Base-by-base conservation (phyloP, 2,329 filamentous ascomycete species). In the Sporothrix euskadiensis region DNA sequence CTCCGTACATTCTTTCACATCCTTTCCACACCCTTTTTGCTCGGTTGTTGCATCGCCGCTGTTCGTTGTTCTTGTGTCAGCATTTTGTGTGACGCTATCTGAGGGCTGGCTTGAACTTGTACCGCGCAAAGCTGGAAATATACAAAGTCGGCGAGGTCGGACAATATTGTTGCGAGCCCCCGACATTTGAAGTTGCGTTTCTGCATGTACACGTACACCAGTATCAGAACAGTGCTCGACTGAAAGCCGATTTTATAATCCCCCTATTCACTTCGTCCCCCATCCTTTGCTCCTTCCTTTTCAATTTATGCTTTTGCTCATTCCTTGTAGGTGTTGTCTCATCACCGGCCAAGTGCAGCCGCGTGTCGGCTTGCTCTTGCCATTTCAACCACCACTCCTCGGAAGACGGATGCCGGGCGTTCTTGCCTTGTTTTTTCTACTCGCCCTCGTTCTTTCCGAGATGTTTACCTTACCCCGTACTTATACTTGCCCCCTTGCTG, bases 101-200 rank as follows among this genome's bases (percentile, higher is more conserved):
- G 19, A 39, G 19, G n/a, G 10, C n/a, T 41, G 35, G n/a, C n/a
- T 26, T 41, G 35, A 14, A 63, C n/a, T 14, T 41, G 35, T 63
- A 44, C 59, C n/a, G 35, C n/a, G 12, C 19, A 44, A 12, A 9
- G 12, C 19, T 9, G 4, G 6, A 59, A 59, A 32, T 59, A 19
- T 59, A 59, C 56, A 59, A 59, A 35, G 14, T 59, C 61, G 61
- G 61, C 56, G 35, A 59, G 19, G 14, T 59, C 61, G 61, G 61
- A 4, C 30, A 16, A 2, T 35, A 2, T 19, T 63, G 19, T 41
- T 63, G 59, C 59, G 35, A 35, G 14, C 56, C 19, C 56, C 56
- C 12, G 35, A 35, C 35, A 35, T 12, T 32, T 35, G 56, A 35
- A 3, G n/a, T 26, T 35, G 56, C 44, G 16, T 35, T 32, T 59